phyloP scores from a whole-genome alignment of 768 basidiomycete genomes.

The Tulasnella calospora region DNA sequence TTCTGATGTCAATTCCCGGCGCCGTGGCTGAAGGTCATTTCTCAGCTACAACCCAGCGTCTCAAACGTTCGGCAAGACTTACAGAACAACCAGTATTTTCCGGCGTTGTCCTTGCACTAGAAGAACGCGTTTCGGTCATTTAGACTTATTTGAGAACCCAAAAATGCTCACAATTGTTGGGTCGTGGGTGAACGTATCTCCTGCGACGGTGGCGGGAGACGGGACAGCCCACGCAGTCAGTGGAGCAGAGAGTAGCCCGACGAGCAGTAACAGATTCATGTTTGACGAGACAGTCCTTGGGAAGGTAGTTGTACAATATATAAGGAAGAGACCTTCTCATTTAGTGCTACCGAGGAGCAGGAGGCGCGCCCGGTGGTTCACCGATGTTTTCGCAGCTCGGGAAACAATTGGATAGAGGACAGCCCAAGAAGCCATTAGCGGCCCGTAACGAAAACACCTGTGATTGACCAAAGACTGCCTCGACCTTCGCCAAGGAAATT shows the following conservation, averaged over 20 bases:
- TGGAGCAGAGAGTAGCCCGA: not conserved
- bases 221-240: not conserved
- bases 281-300: not conserved
- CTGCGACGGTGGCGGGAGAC: not conserved
- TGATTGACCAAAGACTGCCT: not conserved
- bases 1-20: conserved; percentile 7
- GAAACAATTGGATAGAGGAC: not conserved
- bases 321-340: not conserved
- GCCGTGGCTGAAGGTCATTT: not conserved
- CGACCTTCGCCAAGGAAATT: not conserved
- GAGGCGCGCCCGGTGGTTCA: not conserved
- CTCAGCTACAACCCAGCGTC: not conserved
- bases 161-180: not conserved
- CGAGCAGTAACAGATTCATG: not conserved
- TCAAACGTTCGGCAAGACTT: not conserved
- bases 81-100: conserved; percentile 16
- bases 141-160: not conserved
- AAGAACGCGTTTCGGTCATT: too few relatives aligned
- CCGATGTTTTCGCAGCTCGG: not conserved
- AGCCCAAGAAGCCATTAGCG: not conserved
- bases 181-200: not conserved
- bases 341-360: not conserved
- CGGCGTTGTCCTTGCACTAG: conserved; percentile 1
- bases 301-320: not conserved
- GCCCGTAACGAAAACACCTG: not conserved